Evolutionary conservation across 1,139 yeast genomes (phyloP), one percentile per base, ranked within the genome.

Genomic region (Yamadazyma blattariae): DNA sequence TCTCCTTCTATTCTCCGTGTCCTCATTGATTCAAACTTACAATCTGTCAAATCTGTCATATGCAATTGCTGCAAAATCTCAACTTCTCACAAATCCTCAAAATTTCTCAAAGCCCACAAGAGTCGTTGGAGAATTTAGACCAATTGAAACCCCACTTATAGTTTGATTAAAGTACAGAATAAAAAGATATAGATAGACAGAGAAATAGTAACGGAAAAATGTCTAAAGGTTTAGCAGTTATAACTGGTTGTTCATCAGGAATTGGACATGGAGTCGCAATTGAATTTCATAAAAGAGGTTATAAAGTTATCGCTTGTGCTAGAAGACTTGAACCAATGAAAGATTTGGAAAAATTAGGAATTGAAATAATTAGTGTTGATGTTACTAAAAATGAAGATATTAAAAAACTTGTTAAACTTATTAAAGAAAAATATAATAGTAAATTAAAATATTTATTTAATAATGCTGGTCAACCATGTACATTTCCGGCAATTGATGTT

Each of bases 231-330:
- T 17, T 22, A 8, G 89, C 79, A 2, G 61, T 83, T 29, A 74
- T 86, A 22, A 86, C 95, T 1, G 95, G 95, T 7, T 86, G 87
- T 13, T 82, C 92, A 0, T 81, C 90, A 0, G 95, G 95, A 9
- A 86, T 86, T 37, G 95, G 95, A 4, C 76, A 64, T 51, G 77
- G 79, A 13, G 62, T 82, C 9, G 79, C 90, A 22, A 67, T 72
- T 38, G 88, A 82, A 48, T 67, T 85, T 41, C 81, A 86, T 12
- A 55, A 60, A 14, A 61, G 78, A 39, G 88, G 88, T 2, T 81
- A 73, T 58, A 67, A 64, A 38, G 92, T 86, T 2, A 60, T 59
- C 42, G 65, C 63, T 13, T 82, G 86, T 32, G 92, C 95, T 1
- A 70, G 95, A 52, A 69, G 89, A 46, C 53, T 77, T 23, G 82